Conservation (phyloP, 1,139 yeast genomes). For the Pichia sp. region DNA sequence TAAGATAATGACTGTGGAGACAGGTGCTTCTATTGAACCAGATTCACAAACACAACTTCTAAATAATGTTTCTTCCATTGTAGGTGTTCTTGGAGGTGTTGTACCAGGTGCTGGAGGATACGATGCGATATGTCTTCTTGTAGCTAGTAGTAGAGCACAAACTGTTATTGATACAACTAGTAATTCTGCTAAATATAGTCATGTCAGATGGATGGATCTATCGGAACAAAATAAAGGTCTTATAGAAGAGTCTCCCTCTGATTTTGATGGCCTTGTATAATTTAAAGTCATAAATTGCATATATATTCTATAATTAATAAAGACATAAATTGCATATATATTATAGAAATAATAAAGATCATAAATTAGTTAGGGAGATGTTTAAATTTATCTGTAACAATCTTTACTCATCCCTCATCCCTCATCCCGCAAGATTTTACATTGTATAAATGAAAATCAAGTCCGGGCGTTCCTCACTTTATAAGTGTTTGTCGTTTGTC, state of each 20-base stretch:
- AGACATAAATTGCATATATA: no score
- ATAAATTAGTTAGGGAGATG: no score
- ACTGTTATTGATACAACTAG: constrained; percentile 34
- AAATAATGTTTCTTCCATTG: constrained; percentile 48
- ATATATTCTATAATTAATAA: no score
- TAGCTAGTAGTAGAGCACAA: constrained; percentile 41
- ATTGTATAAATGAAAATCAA: no score
- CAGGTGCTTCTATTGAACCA: constrained; percentile 91
- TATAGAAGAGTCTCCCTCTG: constrained; percentile 31
- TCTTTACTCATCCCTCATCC: no score
- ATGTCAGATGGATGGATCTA: constrained; percentile 60
- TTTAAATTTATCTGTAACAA: no score
- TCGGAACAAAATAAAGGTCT: constrained; percentile 56
- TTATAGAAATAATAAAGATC: no score
- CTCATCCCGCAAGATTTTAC: no score
- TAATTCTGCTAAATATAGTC: constrained; percentile 29
- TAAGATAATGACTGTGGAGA: constrained; percentile 49
- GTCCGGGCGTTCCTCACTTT: no score
- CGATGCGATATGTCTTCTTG: constrained; percentile 80
- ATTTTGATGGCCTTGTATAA: constrained; percentile 29
- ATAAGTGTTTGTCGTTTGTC: no score
- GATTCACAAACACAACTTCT: constrained; percentile 61
- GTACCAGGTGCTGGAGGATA: constrained; percentile 99
- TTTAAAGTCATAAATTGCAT: no score
- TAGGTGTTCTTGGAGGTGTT: constrained; percentile 87